These are phyloP conservation scores for Lentinula guzmanii DNA, from an alignment of 768 basidiomycete species.

Conservation along the genomic window DNA sequence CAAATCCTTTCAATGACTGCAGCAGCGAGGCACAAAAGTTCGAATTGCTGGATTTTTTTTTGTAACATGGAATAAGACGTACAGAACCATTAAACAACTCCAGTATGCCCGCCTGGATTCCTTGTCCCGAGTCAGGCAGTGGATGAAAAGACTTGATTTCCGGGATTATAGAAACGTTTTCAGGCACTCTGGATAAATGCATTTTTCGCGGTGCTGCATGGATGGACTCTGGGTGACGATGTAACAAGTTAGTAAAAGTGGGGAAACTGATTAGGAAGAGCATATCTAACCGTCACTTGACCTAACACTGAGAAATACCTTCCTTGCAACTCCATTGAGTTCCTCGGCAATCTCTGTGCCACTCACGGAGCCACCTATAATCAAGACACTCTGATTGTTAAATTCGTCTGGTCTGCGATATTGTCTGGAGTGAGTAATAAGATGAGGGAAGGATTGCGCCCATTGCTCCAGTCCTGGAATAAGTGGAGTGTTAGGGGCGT, in stretches of 20 bases:
- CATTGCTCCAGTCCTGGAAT: slow-evolving; percentile 29
- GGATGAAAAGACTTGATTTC: slow-evolving; percentile 33
- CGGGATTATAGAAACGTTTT: slow-evolving; percentile 29
- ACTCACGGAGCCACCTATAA: slow-evolving; percentile 34
- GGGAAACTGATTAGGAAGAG: neutral
- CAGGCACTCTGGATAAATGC: slow-evolving; percentile 6
- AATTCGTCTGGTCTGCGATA: slow-evolving; percentile 34
- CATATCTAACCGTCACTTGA: slow-evolving; percentile 6
- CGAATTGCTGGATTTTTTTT: neutral
- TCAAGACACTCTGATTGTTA: slow-evolving; percentile 29
- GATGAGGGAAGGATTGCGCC: slow-evolving; percentile 25
- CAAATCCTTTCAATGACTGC: neutral
- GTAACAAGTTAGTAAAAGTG: neutral
- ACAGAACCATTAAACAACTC: slow-evolving; percentile 33
- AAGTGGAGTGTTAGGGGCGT: slow-evolving; percentile 25
- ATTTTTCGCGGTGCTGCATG: neutral
- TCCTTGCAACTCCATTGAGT: slow-evolving; percentile 21
- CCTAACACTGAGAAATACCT: slow-evolving; percentile 26
- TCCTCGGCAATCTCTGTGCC: slow-evolving; percentile 12
- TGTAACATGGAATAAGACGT: neutral
- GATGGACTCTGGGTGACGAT: neutral
- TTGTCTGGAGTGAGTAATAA: slow-evolving; percentile 32
- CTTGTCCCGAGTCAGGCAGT: neutral
- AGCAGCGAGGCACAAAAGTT: neutral
- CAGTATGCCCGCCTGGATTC: slow-evolving; percentile 21